phyloP scores from a whole-genome alignment of 768 basidiomycete genomes.

The Tricholoma sp. region DNA sequence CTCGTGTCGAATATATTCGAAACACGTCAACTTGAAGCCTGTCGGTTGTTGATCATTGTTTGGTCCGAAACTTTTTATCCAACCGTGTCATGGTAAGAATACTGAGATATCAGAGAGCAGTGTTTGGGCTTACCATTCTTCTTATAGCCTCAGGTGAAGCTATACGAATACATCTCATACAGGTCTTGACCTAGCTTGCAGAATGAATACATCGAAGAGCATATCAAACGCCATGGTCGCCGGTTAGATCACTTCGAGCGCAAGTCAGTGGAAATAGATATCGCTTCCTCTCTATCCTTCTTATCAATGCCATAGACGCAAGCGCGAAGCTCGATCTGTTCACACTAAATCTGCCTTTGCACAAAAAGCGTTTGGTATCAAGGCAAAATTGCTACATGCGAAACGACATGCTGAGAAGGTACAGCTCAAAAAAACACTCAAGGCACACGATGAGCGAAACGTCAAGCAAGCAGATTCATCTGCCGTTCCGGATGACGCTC shows the following conservation, averaged over 20 bases:
- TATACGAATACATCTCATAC: neutral
- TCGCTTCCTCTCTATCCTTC: neutral
- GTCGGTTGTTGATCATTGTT: slow-evolving; percentile 24
- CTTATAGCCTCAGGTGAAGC: slow-evolving; percentile 61
- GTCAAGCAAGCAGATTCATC: slow-evolving; percentile 90
- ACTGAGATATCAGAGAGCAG: neutral
- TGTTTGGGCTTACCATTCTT: slow-evolving; percentile 11
- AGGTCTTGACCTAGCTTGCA: slow-evolving; percentile 25
- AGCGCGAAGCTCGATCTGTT: slow-evolving; percentile 72
- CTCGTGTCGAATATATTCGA: neutral
- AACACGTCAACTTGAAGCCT: neutral
- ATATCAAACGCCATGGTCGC: slow-evolving; percentile 94
- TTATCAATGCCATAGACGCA: slow-evolving; percentile 49
- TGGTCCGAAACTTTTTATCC: slow-evolving; percentile 22
- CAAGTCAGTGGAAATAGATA: slow-evolving; percentile 52
- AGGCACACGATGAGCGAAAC: slow-evolving; percentile 98
- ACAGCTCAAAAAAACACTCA: slow-evolving; percentile 98
- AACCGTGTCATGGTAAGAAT: slow-evolving; percentile 36
- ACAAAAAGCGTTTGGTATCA: slow-evolving; percentile 93
- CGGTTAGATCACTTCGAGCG: slow-evolving; percentile 94
- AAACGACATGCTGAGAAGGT: slow-evolving; percentile 97
- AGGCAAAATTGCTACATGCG: slow-evolving; percentile 96
- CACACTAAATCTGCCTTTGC: slow-evolving; percentile 78
- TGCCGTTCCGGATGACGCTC: slow-evolving; percentile 80
- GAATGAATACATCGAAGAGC: slow-evolving; percentile 99